Evolutionary conservation across 176 grass and related monocot genomes (phyloP).

Genomic region (Canna indica): DNA sequence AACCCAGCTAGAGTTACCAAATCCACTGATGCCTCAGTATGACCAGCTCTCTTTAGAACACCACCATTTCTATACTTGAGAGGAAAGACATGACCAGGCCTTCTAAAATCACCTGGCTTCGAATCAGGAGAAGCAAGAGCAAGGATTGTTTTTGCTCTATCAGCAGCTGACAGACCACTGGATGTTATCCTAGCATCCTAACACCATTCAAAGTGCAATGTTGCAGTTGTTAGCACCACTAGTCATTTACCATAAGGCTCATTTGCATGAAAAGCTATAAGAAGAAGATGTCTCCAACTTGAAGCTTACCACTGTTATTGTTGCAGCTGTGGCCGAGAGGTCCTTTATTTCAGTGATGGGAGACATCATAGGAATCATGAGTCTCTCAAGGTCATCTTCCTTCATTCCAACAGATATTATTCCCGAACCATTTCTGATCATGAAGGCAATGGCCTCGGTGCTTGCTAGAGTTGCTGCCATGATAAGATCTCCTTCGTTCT

Average conservation of each 20-base stretch:
- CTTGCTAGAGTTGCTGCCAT: slow-evolving; percentile 66
- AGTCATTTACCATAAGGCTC: background rate
- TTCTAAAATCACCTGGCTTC: slow-evolving; percentile 68
- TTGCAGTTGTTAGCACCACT: slow-evolving; percentile 11
- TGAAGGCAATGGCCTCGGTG: slow-evolving; percentile 56
- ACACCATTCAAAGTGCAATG: background rate
- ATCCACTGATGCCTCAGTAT: slow-evolving; percentile 80
- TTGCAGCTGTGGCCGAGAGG: slow-evolving; percentile 51
- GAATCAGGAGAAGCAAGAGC: slow-evolving; percentile 69
- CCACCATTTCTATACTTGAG: slow-evolving; percentile 78
- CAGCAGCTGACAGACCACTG: slow-evolving; percentile 64
- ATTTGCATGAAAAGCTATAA: background rate
- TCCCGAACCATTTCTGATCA: slow-evolving; percentile 82
- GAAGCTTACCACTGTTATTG: slow-evolving; percentile 67
- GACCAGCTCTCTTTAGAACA: slow-evolving; percentile 63
- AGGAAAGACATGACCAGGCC: slow-evolving; percentile 74
- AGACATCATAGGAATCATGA: slow-evolving; percentile 93
- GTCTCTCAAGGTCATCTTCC: slow-evolving; percentile 63
- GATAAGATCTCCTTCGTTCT: slow-evolving; percentile 57
- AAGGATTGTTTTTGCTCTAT: slow-evolving; percentile 71
- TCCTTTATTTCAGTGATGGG: slow-evolving; percentile 59
- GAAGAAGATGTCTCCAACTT: background rate
- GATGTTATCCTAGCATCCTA: slow-evolving; percentile 72
- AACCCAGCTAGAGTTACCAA: slow-evolving; percentile 54
- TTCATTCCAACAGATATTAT: slow-evolving; percentile 91